Base-by-base conservation (phyloP, 164 flowering plant species). In the Annona cherimola region DNA sequence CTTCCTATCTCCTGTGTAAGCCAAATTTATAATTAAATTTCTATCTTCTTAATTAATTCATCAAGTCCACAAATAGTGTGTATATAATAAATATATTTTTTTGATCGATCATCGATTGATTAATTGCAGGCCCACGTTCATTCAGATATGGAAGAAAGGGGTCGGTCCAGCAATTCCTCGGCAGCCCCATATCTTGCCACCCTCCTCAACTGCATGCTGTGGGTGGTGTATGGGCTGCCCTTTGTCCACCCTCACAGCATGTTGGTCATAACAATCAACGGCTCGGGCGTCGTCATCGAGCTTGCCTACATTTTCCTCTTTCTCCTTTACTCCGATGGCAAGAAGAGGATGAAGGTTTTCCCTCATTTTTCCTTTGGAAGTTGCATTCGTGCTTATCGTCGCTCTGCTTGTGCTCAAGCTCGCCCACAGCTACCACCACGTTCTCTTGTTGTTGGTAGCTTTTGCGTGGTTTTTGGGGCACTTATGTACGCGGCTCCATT, bases 221-320 rank as follows among this genome's bases (percentile, higher is more conserved):
- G 97, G 96, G 80, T 86, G 8, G 67, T 88, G 45, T 92, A 94
- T 74, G 98, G 94, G 0, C 75, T 94, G 2, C 98, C 98, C 2
- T 4, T 88, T 73, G 90, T 94, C 65, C 86, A 83, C 77, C 93
- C 92, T 0, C 69, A 88, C 57, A 87, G 90, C 86, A 79, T 76
- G 42, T 77, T 90, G 65, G 89, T 94, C 40, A 43, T 85, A 60
- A 90, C 96, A 74, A 83, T 90, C 14, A 88, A 87, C 43, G 93
- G 88, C 0, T 12, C 86, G 0, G 98, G 97, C 0, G 71, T 76
- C 12, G 75, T 78, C 16, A 87, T 94, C 39, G 94, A 94, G 79
- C 26, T 89, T 18, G 67, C 73, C 2, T 93, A 83, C 75, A 65
- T 90, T 2, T 0, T 81, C 4, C 81, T 91, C 65, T 93, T 86